Conservation (phyloP, 768 basidiomycete genomes). For the Auricularia heimuer region DNA sequence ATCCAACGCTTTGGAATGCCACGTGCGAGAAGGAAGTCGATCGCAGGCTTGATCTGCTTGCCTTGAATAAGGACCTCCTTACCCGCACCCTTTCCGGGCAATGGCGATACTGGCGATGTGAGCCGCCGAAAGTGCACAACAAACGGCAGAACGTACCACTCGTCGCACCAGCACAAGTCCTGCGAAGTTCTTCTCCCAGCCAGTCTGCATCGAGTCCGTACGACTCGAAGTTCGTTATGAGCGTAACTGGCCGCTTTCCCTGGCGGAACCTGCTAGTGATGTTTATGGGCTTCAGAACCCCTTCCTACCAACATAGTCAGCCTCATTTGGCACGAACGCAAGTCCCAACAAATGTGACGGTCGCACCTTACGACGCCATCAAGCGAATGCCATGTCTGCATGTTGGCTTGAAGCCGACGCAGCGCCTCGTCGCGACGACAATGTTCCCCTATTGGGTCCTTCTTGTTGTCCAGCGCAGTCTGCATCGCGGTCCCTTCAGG, state of each 20-base stretch:
- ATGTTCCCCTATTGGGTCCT: constrained; percentile 12
- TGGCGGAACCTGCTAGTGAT: constrained; percentile 66
- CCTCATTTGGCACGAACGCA: background rate
- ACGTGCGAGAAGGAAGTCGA: constrained; percentile 52
- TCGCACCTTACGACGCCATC: constrained; percentile 53
- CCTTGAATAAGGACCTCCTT: constrained; percentile 80
- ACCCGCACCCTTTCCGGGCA: constrained; percentile 46
- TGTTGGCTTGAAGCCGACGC: constrained; percentile 43
- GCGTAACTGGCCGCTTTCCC: constrained; percentile 66
- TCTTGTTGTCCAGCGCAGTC: constrained; percentile 22
- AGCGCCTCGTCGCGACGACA: constrained; percentile 46
- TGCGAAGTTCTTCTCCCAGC: constrained; percentile 70
- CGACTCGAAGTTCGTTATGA: constrained; percentile 71
- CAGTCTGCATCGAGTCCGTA: constrained; percentile 59
- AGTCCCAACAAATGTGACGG: constrained; percentile 2
- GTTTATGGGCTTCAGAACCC: constrained; percentile 57
- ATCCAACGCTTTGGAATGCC: constrained; percentile 84
- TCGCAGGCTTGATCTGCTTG: constrained; percentile 58
- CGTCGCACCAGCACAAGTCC: constrained; percentile 69
- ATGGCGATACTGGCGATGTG: constrained; percentile 40
- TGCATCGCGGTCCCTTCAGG: constrained; percentile 30
- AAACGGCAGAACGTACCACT: constrained; percentile 39
- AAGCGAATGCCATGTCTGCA: constrained; percentile 74
- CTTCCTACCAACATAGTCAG: constrained; percentile 41
- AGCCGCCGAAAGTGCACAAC: background rate